Evolutionary conservation across 495 filamentous ascomycete genomes (phyloP).

Genomic region (Antarctomyces pellizariae): DNA sequence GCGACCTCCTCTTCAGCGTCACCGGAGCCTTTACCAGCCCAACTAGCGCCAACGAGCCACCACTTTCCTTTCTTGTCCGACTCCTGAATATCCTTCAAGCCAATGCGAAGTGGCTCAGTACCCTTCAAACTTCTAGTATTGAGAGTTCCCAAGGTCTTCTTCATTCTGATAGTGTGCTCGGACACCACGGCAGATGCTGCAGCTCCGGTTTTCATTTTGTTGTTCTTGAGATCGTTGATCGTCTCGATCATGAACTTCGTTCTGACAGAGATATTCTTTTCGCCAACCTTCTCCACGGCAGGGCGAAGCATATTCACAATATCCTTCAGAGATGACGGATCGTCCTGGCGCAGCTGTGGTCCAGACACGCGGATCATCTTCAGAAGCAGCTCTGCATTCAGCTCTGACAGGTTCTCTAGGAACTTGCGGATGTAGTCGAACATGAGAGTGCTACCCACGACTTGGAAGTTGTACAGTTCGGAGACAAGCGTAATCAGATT

Average conservation of each 20-base stretch:
- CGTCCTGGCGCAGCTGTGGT: constrained; percentile 66
- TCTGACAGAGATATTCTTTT: constrained; percentile 54
- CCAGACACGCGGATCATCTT: constrained; percentile 64
- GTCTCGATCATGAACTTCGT: constrained; percentile 98
- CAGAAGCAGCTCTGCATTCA: constrained; percentile 79
- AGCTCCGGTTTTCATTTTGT: constrained; percentile 53
- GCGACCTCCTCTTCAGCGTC: constrained; percentile 9
- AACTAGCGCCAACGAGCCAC: constrained; percentile 93
- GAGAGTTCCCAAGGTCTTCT: constrained; percentile 52
- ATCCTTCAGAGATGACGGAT: constrained; percentile 75
- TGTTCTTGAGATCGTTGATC: constrained; percentile 85
- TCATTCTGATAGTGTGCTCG: constrained; percentile 68
- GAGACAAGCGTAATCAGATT: constrained; percentile 74
- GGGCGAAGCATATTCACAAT: constrained; percentile 64
- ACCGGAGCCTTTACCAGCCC: constrained; percentile 26
- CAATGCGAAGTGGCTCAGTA: constrained; percentile 60
- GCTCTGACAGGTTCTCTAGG: constrained; percentile 49
- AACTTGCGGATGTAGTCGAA: constrained; percentile 79
- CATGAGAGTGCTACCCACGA: constrained; percentile 57
- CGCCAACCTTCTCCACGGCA: constrained; percentile 37
- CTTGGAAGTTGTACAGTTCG: constrained; percentile 75
- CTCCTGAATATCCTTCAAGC: constrained; percentile 56
- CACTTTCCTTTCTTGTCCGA: constrained; percentile 80
- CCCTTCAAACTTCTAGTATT: constrained; percentile 43
- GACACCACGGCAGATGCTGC: constrained; percentile 36